Evolutionary conservation across 805 yeast species (phyloP).

Genomic region (Candida ficus): DNA sequence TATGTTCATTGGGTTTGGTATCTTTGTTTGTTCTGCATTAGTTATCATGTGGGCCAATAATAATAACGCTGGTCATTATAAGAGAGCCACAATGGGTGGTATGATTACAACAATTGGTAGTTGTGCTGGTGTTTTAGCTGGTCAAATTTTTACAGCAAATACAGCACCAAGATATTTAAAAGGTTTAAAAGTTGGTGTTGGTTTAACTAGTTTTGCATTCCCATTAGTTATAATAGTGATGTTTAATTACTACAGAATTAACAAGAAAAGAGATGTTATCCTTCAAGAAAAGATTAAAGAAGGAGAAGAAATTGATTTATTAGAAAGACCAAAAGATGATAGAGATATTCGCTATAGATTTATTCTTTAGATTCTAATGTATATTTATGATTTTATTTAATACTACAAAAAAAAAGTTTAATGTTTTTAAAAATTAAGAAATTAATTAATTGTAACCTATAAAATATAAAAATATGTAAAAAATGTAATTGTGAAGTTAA

Average conservation of each 20-base stretch:
- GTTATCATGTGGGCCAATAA: conserved; percentile 38
- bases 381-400: too few species aligned
- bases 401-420: too few species aligned
- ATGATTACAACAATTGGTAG: conserved; percentile 32
- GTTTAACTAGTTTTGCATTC: conserved; percentile 20
- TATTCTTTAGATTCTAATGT: too few species aligned
- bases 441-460: too few species aligned
- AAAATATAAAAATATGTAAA: too few species aligned
- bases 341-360: conserved; percentile 17
- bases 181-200: conserved; percentile 25
- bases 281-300: conserved; percentile 10
- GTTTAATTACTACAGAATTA: conserved; percentile 16
- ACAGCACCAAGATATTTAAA: conserved; percentile 36
- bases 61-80: conserved; percentile 34
- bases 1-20: conserved; percentile 34
- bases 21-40: conserved; percentile 34
- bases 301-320: conserved; percentile 7
- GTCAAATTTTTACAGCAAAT: conserved; percentile 30
- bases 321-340: conserved; percentile 22
- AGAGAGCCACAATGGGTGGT: conserved; percentile 36
- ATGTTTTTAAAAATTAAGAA: too few species aligned
- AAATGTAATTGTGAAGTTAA: too few species aligned
- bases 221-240: conserved; percentile 16
- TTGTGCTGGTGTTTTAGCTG: conserved; percentile 33
- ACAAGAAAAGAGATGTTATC: conserved; percentile 13